Conservation (phyloP, 140 eudicot species). For the Oenanthe javanica region DNA sequence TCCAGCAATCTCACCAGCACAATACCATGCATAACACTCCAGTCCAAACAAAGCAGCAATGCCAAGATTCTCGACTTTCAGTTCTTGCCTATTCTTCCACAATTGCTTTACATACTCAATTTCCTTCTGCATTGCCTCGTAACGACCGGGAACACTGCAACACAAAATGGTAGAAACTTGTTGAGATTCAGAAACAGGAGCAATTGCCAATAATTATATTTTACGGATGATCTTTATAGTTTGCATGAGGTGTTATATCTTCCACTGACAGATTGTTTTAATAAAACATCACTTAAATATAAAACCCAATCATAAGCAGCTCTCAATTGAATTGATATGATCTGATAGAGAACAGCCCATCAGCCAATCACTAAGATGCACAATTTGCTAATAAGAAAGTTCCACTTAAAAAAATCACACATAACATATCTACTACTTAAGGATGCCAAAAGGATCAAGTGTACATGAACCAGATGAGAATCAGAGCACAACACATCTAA, state of each 20-base stretch:
- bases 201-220: neutral
- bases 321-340: neutral
- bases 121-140: constrained; percentile 69
- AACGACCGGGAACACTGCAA: constrained; percentile 65
- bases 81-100: constrained; percentile 63
- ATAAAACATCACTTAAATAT: neutral
- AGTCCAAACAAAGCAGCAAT: constrained; percentile 66
- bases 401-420: neutral
- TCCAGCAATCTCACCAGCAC: constrained; percentile 83
- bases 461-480: neutral
- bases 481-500: neutral
- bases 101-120: constrained; percentile 43
- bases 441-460: neutral
- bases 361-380: neutral
- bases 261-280: neutral
- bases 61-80: constrained; percentile 67
- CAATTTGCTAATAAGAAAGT: neutral
- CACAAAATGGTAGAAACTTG: neutral
- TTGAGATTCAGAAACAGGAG: neutral
- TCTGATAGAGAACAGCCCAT: neutral
- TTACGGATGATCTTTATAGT: neutral
- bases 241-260: neutral
- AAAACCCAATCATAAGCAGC: neutral
- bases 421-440: neutral
- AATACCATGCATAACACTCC: constrained; percentile 82